phyloP scores from a whole-genome alignment of 768 basidiomycete genomes.

The Leccinum boreale region DNA sequence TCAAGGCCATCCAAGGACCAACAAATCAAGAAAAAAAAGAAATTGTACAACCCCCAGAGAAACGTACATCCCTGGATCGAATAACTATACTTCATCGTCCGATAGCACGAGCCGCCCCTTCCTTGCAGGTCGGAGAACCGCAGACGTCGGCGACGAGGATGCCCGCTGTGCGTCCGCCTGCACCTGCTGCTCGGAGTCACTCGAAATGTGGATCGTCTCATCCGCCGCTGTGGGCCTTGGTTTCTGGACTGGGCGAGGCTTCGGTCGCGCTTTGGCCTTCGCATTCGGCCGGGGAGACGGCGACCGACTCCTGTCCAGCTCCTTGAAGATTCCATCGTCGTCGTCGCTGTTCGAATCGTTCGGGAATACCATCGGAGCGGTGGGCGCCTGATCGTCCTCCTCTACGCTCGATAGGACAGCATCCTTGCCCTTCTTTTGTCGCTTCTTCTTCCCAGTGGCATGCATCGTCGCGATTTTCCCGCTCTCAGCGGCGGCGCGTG shows the following conservation, averaged over 20 bases:
- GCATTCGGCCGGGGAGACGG: conserved; percentile 14
- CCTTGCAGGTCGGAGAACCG: conserved; percentile 15
- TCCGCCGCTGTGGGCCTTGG: conserved; percentile 7
- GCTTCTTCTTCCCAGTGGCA: conserved; percentile 54
- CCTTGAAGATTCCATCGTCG: conserved; percentile 24
- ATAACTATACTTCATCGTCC: conserved; percentile 35
- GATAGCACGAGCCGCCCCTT: conserved; percentile 35
- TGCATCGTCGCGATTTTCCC: conserved; percentile 43
- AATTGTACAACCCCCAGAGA: conserved; percentile 2
- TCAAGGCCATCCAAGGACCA: neutral
- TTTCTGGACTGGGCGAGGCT: conserved; percentile 43
- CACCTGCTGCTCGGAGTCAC: conserved; percentile 16
- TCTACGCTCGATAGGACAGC: conserved; percentile 42
- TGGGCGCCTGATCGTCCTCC: conserved; percentile 21
- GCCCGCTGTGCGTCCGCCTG: neutral
- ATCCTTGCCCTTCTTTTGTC: conserved; percentile 45
- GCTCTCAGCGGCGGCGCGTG: conserved; percentile 42
- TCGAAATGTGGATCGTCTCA: conserved; percentile 20
- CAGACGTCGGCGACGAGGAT: neutral
- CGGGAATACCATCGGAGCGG: conserved; percentile 10
- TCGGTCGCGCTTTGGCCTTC: conserved; percentile 26
- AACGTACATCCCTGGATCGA: conserved; percentile 9
- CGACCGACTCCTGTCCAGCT: conserved; percentile 24
- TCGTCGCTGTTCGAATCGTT: conserved; percentile 17
- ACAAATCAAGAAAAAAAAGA: neutral